Evolutionary conservation across 176 grass and related monocot species (phyloP).

Genomic region (Dactylis glomerata): DNA sequence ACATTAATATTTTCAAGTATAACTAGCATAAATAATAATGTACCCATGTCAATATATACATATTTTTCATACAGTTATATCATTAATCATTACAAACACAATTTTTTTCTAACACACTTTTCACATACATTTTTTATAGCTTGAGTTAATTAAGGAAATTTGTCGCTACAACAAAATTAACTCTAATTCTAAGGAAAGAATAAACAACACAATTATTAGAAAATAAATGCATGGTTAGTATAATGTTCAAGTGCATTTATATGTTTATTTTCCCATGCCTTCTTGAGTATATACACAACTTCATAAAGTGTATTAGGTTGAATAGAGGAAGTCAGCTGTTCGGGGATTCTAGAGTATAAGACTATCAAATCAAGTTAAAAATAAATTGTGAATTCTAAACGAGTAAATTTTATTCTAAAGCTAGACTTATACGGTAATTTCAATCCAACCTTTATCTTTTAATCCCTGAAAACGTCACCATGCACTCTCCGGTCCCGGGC

Average conservation of each 20-base stretch:
- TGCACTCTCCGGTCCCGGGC: too few species aligned
- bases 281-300: background rate
- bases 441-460: too few species aligned
- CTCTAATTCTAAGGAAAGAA: background rate
- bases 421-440: too few species aligned
- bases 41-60: background rate
- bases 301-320: too few species aligned
- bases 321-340: too few species aligned
- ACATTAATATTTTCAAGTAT: background rate
- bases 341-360: too few species aligned
- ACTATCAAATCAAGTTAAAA: too few species aligned
- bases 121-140: background rate
- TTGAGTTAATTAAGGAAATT: background rate
- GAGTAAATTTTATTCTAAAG: background rate
- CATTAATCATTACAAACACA: background rate
- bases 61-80: background rate
- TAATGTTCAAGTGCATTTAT: background rate
- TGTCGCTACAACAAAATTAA: background rate
- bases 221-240: background rate
- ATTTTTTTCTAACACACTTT: background rate
- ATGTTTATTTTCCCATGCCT: background rate
- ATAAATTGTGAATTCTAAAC: too few species aligned
- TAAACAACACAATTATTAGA: background rate
- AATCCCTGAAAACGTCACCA: too few species aligned
- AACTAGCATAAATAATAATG: background rate